phyloP scores from a whole-genome alignment of 2,329 filamentous ascomycete species.

The Dryadomyces sulphureus region DNA sequence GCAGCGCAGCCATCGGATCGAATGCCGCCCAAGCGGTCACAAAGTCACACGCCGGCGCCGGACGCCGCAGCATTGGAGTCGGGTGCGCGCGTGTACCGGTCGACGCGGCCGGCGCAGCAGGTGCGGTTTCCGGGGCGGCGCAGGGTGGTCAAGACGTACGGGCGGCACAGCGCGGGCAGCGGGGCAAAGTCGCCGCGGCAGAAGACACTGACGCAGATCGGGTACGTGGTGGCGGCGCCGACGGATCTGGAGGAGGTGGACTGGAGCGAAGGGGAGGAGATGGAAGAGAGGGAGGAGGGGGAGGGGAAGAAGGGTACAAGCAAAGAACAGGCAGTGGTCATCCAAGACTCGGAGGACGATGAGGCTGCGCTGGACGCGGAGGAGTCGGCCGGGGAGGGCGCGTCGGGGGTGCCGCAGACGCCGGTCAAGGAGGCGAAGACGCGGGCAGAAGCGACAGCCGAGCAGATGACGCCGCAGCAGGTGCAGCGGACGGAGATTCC shows the following conservation, averaged over 20 bases:
- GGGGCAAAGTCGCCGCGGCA: conserved; percentile 13
- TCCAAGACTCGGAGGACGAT: not conserved
- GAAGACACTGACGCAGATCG: conserved; percentile 21
- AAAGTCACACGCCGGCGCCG: not conserved
- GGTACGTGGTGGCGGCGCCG: conserved; percentile 10
- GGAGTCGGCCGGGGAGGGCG: no score
- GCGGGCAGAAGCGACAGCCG: not conserved
- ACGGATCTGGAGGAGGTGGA: conserved; percentile 4
- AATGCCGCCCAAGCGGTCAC: not conserved
- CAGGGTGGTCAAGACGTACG: conserved; percentile 16
- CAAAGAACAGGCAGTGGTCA: not conserved
- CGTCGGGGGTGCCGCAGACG: not conserved
- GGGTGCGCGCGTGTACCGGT: conserved; percentile 12
- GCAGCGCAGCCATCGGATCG: not conserved
- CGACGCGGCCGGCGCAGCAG: conserved; percentile 15
- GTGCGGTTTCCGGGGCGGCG: conserved; percentile 16
- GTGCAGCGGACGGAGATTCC: conserved; percentile 24
- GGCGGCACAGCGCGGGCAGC: conserved; percentile 2
- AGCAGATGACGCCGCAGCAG: not conserved
- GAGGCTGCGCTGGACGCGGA: not conserved
- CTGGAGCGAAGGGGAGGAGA: conserved; percentile 4
- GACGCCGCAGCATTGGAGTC: not conserved
- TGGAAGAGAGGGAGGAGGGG: not conserved
- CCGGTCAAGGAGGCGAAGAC: not conserved
- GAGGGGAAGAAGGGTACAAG: no score